Percentiles rank a stretch among this genome's conserved stretches.
Evolutionary conservation across 1,139 yeast genomes (phyloP).

Genomic region (Pichia kudriavzevii): DNA sequence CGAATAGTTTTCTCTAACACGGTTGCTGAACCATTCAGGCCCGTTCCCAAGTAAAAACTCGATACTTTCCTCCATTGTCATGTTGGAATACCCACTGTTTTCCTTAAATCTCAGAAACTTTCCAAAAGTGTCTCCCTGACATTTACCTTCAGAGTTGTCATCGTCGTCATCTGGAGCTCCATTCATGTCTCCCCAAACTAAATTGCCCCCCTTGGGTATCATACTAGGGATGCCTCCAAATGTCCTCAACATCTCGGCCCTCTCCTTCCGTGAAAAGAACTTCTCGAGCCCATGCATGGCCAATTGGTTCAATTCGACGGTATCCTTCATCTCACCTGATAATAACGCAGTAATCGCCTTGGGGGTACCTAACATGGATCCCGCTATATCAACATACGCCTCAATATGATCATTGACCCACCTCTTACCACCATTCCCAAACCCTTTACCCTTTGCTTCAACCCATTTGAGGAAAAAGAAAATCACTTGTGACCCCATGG

Average conservation of each 20-base stretch:
- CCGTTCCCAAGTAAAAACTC: slow-evolving; percentile 56
- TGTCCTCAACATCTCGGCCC: slow-evolving; percentile 74
- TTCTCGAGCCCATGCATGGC: slow-evolving; percentile 94
- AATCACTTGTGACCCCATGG: slow-evolving; percentile 92
- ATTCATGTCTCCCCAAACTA: slow-evolving; percentile 72
- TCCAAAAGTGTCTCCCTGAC: slow-evolving; percentile 50
- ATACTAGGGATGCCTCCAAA: slow-evolving; percentile 94
- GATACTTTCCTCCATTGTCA: slow-evolving; percentile 61
- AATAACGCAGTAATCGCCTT: slow-evolving; percentile 84
- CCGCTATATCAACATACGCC: slow-evolving; percentile 79
- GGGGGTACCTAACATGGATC: slow-evolving; percentile 87
- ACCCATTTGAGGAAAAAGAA: slow-evolving; percentile 93
- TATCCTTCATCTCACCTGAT: slow-evolving; percentile 97
- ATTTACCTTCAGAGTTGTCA: too few species aligned
- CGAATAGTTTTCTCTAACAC: slow-evolving; percentile 67
- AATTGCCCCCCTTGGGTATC: slow-evolving; percentile 92
- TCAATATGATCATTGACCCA: slow-evolving; percentile 87
- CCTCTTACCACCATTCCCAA: slow-evolving; percentile 78
- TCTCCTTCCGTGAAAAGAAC: slow-evolving; percentile 82
- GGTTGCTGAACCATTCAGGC: slow-evolving; percentile 66
- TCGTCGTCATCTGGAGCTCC: slow-evolving; percentile 64
- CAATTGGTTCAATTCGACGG: slow-evolving; percentile 84
- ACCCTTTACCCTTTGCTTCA: slow-evolving; percentile 71
- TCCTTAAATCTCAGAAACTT: slow-evolving; percentile 63
- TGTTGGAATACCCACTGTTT: slow-evolving; percentile 41